Base-by-base conservation (phyloP, 176 grass and related monocot genomes). In the Carex pumila region DNA sequence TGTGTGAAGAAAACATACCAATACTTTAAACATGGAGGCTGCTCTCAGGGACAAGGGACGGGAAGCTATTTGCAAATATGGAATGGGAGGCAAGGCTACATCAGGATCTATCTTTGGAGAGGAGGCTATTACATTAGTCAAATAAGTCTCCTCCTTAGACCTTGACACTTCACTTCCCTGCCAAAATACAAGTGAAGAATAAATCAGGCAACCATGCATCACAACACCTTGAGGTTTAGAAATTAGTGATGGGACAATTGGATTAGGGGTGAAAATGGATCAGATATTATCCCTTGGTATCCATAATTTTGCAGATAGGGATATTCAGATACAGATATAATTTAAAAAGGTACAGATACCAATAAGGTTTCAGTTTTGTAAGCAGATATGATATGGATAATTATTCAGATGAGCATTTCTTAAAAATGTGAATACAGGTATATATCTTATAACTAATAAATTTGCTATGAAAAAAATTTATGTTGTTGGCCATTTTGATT, bases 1-100 rank as follows among this genome's bases (percentile, higher is more conserved):
- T 30, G 21, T 64, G 25, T 65, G 22, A 43, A 45, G 70, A 87
- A 58, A 85, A 74, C 91, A 53, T 89, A 99, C 96, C 85, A 99
- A 84, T 86, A 99, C 88, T 90, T 92, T 99, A 69, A 95, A 92
- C 96, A 99, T 93, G 85, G 96, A 82, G 87, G 91, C 85, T 86
- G 86, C 88, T 95, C 96, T 91, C 22, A 84, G 58, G 75, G 87
- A 90, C 81, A 95, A 82, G 47, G 90, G 65, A 79, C 91, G 88
- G 91, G 91, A 71, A 79, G 88, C 70, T 55, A 56, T 85, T 55
- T 87, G 87, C 63, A 99, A 69, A 85, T 90, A 91, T 83, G 93
- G 89, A 71, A 88, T 61, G 61, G 55, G 85, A 63, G 87, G 82
- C 84, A 74, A 43, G 84, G 85, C 30, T 52, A 82, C 31, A 17